Evolutionary conservation across 2,329 filamentous ascomycete genomes (phyloP).

Genomic region (Aurifilum marmelostoma): DNA sequence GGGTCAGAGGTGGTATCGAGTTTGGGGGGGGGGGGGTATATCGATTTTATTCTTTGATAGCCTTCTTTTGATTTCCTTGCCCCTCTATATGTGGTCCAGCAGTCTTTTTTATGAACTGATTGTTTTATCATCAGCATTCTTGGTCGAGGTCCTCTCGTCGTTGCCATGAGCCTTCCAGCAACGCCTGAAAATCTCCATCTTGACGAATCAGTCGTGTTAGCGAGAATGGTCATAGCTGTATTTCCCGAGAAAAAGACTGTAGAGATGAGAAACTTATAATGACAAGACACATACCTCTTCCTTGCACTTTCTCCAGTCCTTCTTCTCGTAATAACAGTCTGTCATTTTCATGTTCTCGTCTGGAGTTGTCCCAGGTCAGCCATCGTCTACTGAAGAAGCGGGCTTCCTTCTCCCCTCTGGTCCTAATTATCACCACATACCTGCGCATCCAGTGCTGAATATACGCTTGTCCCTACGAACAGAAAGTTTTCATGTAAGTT

Average conservation of each 20-base stretch:
- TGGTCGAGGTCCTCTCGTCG: slow-evolving; percentile 76
- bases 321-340: slow-evolving; percentile 94
- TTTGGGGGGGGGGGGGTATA: too few species aligned
- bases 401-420: not conserved
- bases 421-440: slow-evolving; percentile 53
- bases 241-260: not conserved
- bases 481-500: not conserved
- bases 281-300: slow-evolving; percentile 70
- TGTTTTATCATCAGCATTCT: slow-evolving; percentile 56
- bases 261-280: not conserved
- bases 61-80: not conserved
- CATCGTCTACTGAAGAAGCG: not conserved
- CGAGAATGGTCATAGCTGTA: not conserved
- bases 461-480: slow-evolving; percentile 88
- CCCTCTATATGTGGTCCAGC: not conserved
- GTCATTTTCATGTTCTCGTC: slow-evolving; percentile 90
- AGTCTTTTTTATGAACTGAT: not conserved
- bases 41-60: not conserved
- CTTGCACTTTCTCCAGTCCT: slow-evolving; percentile 90
- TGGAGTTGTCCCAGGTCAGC: slow-evolving; percentile 41
- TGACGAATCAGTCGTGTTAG: slow-evolving; percentile 16
- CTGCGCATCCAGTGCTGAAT: slow-evolving; percentile 91
- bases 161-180: slow-evolving; percentile 95
- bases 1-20: too few species aligned
- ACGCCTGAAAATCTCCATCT: slow-evolving; percentile 89